Conservation (phyloP, 169 alveolate genomes). For the Theileria annulata region DNA sequence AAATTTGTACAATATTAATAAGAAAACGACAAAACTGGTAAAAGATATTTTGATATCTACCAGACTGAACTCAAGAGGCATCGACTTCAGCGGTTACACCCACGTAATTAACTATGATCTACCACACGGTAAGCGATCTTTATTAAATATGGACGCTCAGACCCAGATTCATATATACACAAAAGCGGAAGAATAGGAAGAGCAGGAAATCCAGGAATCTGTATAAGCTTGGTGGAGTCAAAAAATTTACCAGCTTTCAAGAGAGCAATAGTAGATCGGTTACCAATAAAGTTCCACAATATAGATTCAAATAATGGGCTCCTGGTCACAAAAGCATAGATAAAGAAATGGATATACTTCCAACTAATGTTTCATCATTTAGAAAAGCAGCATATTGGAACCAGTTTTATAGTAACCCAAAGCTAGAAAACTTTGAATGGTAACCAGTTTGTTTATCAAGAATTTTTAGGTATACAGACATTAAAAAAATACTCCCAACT, state of each 20-base stretch:
- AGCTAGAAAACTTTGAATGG: slow-evolving; percentile 75
- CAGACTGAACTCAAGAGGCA: slow-evolving; percentile 56
- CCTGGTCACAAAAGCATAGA: slow-evolving; percentile 3
- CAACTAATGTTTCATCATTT: slow-evolving; percentile 67
- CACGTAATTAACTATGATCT: slow-evolving; percentile 56
- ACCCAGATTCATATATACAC: slow-evolving; percentile 42
- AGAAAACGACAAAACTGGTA: slow-evolving; percentile 26
- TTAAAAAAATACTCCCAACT: neutral
- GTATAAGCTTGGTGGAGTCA: slow-evolving; percentile 37
- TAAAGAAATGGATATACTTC: slow-evolving; percentile 47
- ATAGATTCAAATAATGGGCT: slow-evolving; percentile 44
- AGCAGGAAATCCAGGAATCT: slow-evolving; percentile 63
- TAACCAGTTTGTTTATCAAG: slow-evolving; percentile 24
- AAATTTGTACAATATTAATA: neutral
- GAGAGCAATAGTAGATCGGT: slow-evolving; percentile 20
- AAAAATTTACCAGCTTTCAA: slow-evolving; percentile 39
- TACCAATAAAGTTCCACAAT: slow-evolving; percentile 41
- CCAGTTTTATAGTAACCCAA: slow-evolving; percentile 64
- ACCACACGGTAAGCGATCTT: slow-evolving; percentile 47
- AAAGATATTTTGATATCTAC: slow-evolving; percentile 41
- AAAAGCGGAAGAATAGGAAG: slow-evolving; percentile 55
- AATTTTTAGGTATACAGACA: slow-evolving; percentile 4
- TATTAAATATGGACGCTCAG: neutral
- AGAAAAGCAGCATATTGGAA: slow-evolving; percentile 73
- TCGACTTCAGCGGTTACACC: slow-evolving; percentile 58